Evolutionary conservation across 2,329 filamentous ascomycete genomes (phyloP), one percentile per base, ranked within the genome.

Genomic region (Fusarium bulbicola): DNA sequence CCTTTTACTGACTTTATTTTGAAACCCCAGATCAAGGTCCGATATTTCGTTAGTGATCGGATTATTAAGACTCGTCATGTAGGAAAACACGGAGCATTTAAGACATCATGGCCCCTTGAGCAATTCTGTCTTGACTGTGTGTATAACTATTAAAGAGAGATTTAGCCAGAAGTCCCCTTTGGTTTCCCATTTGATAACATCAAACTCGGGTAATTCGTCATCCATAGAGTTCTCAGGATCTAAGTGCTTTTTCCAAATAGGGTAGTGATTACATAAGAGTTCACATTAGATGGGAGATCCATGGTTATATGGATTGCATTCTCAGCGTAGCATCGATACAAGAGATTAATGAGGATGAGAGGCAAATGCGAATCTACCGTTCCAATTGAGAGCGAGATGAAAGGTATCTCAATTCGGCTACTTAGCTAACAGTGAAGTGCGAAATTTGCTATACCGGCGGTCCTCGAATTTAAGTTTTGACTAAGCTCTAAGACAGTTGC

Each of bases 351-450:
- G 21, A 16, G n/a, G 15, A 24, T 18, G 0, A 1, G n/a, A 43
- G n/a, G 40, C n/a, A 24, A 24, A 24, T 18, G 15, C 6, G 6
- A 43, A 43, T 43, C 15, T 24, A 24, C n/a, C 10, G n/a, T 43
- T 11, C 9, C 1, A 36, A 12, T 12, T 0, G 21, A 6, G 24
- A 5, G 10, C 15, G 7, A 7, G 2, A 24, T 43, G 24, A 43
- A 43, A 43, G 5, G 40, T 5, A 7, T 43, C n/a, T 43, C n/a
- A 43, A 12, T 43, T 43, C 40, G n/a, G 6, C 34, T 36, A 36
- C 34, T n/a, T 18, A 18, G n/a, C 42, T 24, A 24, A 43, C 6
- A 16, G 42, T 43, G 11, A 18, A 43, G 42, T 7, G n/a, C 39
- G 7, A 43, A 43, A 24, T 43, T 1, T 43, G 42, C 24, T 43